Percentiles rank a stretch among this genome's conserved stretches.
Evolutionary conservation across 352 stramenopile species (phyloP).

Genomic region (Pythium brachiatum): DNA sequence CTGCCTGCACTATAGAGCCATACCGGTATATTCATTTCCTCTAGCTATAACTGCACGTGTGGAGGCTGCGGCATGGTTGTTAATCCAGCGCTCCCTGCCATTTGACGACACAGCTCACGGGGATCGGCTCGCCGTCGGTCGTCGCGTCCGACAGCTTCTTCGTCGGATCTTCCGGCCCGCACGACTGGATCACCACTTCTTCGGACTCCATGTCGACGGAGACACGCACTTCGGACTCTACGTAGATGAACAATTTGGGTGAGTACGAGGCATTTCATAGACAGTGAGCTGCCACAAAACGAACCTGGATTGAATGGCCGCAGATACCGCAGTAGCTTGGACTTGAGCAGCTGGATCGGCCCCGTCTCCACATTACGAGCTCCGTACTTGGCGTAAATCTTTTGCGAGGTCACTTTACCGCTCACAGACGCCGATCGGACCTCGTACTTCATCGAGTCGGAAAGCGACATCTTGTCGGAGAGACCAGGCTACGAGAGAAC

Average conservation of each 20-base stretch:
- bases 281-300: not conserved
- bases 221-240: slow-evolving; percentile 67
- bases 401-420: slow-evolving; percentile 46
- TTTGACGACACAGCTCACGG: slow-evolving; percentile 54
- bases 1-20: no score
- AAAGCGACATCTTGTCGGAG: slow-evolving; percentile 61
- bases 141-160: slow-evolving; percentile 6
- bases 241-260: not conserved
- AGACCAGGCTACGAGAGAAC: slow-evolving; percentile 25
- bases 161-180: slow-evolving; percentile 23
- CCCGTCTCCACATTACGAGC: slow-evolving; percentile 78
- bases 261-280: no score
- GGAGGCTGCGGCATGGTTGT: not conserved
- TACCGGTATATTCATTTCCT: not conserved
- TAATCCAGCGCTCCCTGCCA: slow-evolving; percentile 72
- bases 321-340: slow-evolving; percentile 72
- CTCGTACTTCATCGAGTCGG: slow-evolving; percentile 76
- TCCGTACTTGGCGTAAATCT: slow-evolving; percentile 85
- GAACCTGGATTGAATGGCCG: slow-evolving; percentile 72
- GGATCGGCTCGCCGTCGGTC: slow-evolving; percentile 9
- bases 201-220: slow-evolving; percentile 35
- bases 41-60: slow-evolving; percentile 10
- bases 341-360: slow-evolving; percentile 78
- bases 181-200: slow-evolving; percentile 66
- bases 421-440: slow-evolving; percentile 50